A percentile compares a stretch with the other conserved stretches of the same genome.
Conservation (phyloP, 441 rosid species). For the Monsonia emarginata region DNA sequence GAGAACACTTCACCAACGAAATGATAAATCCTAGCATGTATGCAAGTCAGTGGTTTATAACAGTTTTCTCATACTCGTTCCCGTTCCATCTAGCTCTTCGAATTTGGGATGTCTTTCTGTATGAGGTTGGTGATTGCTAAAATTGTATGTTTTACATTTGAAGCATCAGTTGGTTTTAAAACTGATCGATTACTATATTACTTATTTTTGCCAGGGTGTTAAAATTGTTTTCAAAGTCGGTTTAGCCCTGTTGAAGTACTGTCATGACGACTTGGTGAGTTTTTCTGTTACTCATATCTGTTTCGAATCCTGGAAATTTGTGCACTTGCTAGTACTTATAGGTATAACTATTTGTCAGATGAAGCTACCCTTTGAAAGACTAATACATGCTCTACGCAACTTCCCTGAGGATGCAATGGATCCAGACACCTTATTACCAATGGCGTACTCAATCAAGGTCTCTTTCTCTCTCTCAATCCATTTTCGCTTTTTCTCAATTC, state of each 20-base stretch:
- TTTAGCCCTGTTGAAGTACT: constrained; percentile 65
- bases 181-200: constrained; percentile 1
- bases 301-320: not conserved
- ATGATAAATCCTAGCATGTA: constrained; percentile 99
- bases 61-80: constrained; percentile 79
- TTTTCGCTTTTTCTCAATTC: not conserved
- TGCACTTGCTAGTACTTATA: constrained; percentile 6
- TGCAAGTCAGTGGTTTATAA: constrained; percentile 96
- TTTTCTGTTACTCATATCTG: constrained; percentile 11
- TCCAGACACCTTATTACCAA: constrained; percentile 70
- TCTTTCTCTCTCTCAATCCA: not conserved
- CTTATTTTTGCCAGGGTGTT: constrained; percentile 49
- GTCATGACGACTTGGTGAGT: constrained; percentile 81
- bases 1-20: constrained; percentile 71
- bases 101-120: constrained; percentile 89
- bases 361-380: constrained; percentile 74
- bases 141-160: not conserved
- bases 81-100: constrained; percentile 83
- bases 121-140: constrained; percentile 44
- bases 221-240: constrained; percentile 85
- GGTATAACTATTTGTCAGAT: constrained; percentile 31
- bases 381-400: constrained; percentile 71
- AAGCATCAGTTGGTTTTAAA: not conserved
- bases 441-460: constrained; percentile 87
- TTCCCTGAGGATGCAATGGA: constrained; percentile 85